These are phyloP conservation scores for Hymenoscyphus infarciens DNA, from an alignment of 2,329 filamentous ascomycete species.

Conservation along the genomic window DNA sequence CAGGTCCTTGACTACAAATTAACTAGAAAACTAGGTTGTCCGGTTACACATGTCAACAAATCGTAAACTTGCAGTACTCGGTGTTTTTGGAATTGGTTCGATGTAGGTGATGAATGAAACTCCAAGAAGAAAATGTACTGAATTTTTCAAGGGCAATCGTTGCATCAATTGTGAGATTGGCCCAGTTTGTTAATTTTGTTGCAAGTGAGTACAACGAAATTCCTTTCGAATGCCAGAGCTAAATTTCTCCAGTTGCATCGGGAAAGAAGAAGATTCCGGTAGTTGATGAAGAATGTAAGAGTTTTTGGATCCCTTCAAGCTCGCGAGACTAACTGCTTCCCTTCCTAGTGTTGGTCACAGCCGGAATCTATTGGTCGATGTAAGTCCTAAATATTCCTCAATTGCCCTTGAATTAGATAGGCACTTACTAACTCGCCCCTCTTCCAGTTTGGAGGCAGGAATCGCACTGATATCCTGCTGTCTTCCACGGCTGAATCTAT, in stretches of 20 bases:
- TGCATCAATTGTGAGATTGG: not conserved
- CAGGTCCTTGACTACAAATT: not conserved
- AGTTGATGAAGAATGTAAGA: slow-evolving; percentile 4
- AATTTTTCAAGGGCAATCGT: not conserved
- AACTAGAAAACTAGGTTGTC: not conserved
- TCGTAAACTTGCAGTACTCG: not conserved
- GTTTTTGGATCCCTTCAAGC: not conserved
- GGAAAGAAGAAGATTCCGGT: not conserved
- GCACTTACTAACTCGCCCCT: no score
- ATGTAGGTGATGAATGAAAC: not conserved
- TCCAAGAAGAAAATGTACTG: not conserved
- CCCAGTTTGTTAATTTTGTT: slow-evolving; percentile 2
- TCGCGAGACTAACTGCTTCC: not conserved
- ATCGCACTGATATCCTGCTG: slow-evolving; percentile 1
- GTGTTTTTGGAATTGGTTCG: slow-evolving; percentile 6
- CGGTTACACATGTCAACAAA: slow-evolving; percentile 1
- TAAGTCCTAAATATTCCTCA: no score
- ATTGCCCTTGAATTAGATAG: no score
- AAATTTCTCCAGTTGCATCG: not conserved
- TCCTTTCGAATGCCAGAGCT: not conserved
- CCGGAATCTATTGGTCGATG: slow-evolving; percentile 3
- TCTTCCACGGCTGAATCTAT: not conserved
- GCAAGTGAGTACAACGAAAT: not conserved
- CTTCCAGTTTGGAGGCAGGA: not conserved
- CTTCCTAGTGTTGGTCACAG: not conserved